Base-by-base conservation (phyloP, 306 rosid species). In the Quercus dentata region DNA sequence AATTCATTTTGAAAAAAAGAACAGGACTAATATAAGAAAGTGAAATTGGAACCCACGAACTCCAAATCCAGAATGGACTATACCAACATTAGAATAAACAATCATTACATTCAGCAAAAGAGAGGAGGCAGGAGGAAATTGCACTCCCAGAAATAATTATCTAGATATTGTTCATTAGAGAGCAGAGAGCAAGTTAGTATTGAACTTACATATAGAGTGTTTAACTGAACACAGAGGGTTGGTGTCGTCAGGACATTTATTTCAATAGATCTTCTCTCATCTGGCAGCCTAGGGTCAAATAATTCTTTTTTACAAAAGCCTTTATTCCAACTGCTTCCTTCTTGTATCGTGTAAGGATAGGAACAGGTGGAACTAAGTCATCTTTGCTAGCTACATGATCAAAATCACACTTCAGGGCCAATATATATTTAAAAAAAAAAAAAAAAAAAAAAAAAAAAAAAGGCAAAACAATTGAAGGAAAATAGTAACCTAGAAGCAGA, bases 301-400 rank as follows among this genome's bases (percentile, higher is more conserved):
- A 91, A 85, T 86, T 95, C 99, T 88, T 95, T 95, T 91, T 93
- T 69, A 95, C 97, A 86, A 95, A 95, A 81, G 99, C 98, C 87
- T 95, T 95, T 89, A 95, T 88, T 86, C 96, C 99, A 79, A 80
- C 90, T 41, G 46, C 46, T 86, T 95, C 99, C 86, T 87, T 95
- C 75, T 44, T 89, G 96, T 91, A 91, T 13, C 99, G 88, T 5
- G 99, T 95, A 79, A 95, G 98, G 81, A 93, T 80, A 65, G 99
- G 99, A 75, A 85, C 90, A 9, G 98, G 99, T 33, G 99, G 99
- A 81, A 93, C 87, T 62, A 95, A 75, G 69, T 95, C 97, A 72
- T 95, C 99, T 86, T 93, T 93, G 89, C 87, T 89, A 78, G 93
- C 99, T 95, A 91, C 79, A 83, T 74, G 74, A 85, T 73, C 76